Evolutionary conservation across 176 grass and related monocot species (phyloP).

Genomic region (Puya raimondii): DNA sequence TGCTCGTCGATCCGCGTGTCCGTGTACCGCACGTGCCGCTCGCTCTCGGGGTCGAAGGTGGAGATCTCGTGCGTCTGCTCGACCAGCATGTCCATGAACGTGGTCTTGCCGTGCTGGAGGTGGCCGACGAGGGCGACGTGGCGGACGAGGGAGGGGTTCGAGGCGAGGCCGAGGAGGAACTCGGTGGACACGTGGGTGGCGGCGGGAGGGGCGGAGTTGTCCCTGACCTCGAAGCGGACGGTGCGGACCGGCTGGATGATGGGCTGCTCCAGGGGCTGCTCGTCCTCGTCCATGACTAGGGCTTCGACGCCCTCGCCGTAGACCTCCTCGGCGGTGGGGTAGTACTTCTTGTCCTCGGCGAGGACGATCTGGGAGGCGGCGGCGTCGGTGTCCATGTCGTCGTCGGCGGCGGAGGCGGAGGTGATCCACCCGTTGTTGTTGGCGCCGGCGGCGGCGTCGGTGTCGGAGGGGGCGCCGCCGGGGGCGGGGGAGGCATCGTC

Average conservation of each 20-base stretch:
- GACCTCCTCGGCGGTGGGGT: conserved; percentile 96
- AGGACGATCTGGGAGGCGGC: conserved; percentile 68
- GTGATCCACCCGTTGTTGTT: conserved; percentile 37
- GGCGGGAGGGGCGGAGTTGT: conserved; percentile 39
- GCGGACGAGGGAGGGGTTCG: conserved; percentile 72
- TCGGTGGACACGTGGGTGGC: conserved; percentile 77
- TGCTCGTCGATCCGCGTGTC: conserved; percentile 95
- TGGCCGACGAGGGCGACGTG: conserved; percentile 82
- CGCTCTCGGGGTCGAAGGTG: conserved; percentile 71
- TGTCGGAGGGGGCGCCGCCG: conserved; percentile 33
- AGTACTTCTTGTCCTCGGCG: conserved; percentile 99
- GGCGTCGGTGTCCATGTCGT: conserved; percentile 48
- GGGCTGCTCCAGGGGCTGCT: conserved; percentile 79
- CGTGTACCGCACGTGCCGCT: conserved; percentile 75
- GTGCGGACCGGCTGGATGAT: conserved; percentile 74
- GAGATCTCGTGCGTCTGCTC: conserved; percentile 94
- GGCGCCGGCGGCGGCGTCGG: conserved; percentile 35
- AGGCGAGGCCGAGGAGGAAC: conserved; percentile 87
- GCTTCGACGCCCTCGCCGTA: conserved; percentile 88
- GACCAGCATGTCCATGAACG: conserved; percentile 99
- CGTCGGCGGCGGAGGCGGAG: conserved; percentile 22
- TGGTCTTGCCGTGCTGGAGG: conserved; percentile 93
- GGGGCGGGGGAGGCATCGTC: conserved; percentile 29
- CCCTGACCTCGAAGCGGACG: conserved; percentile 68
- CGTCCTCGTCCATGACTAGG: conserved; percentile 99